Conservation (phyloP, 2,329 filamentous ascomycete genomes). For the Hypomyces perniciosus region DNA sequence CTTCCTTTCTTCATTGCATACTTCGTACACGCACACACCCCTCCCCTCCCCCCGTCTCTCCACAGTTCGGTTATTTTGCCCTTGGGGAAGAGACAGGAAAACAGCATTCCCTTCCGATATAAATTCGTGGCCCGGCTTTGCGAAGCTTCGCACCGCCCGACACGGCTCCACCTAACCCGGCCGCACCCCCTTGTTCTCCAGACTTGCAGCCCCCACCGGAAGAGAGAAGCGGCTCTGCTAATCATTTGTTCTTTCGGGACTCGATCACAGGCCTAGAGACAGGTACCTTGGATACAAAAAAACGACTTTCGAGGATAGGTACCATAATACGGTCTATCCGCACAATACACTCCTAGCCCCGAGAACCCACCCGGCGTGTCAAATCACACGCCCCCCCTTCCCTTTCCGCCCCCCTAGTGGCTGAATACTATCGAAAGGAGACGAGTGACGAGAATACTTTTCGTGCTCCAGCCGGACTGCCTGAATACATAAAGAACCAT, state of each 20-base stretch:
- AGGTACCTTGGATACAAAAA: no score
- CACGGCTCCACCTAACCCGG: conserved; percentile 10
- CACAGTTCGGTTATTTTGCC: no score
- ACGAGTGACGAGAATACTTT: conserved; percentile 5
- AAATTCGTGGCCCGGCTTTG: conserved; percentile 26
- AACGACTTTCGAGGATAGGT: no score
- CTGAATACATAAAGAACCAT: conserved; percentile 36
- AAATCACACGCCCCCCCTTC: conserved; percentile 3
- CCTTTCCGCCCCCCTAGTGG: conserved; percentile 6
- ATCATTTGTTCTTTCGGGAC: neutral
- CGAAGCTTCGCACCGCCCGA: conserved; percentile 15
- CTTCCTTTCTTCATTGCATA: neutral
- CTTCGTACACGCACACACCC: neutral
- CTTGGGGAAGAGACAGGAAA: no score
- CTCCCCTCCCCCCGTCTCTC: conserved; percentile 19
- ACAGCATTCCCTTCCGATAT: conserved; percentile 26
- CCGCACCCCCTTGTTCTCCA: neutral
- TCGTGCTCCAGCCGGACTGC: neutral
- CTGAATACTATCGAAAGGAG: conserved; percentile 2
- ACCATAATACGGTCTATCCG: no score
- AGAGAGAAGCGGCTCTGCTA: neutral
- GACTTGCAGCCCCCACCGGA: neutral
- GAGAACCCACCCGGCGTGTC: neutral
- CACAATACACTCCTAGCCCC: no score
- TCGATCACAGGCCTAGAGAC: conserved; percentile 1